A percentile compares a stretch with the other conserved stretches of the same genome.
Conservation (phyloP, 352 stramenopile species). For the Elongisporangium undulatum region DNA sequence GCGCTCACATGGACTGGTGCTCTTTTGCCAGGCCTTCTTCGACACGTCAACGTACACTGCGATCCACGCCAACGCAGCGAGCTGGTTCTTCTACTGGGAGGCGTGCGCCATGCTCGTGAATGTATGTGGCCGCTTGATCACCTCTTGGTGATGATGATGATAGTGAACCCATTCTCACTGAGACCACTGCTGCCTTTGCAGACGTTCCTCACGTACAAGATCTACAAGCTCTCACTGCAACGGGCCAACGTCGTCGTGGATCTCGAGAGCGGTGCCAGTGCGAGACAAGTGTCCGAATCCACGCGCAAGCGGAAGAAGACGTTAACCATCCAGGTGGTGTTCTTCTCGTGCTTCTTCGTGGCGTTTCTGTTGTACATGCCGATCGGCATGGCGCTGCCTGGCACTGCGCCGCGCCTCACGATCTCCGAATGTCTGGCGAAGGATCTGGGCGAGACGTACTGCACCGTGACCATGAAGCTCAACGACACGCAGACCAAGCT, state of each 20-base stretch:
- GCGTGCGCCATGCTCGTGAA: slow-evolving; percentile 44
- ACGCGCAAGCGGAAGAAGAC: slow-evolving; percentile 32
- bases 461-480: slow-evolving; percentile 42
- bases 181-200: slow-evolving; percentile 7
- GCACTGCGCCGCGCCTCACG: slow-evolving; percentile 21
- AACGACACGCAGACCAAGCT: slow-evolving; percentile 65
- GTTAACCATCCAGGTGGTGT: slow-evolving; percentile 31
- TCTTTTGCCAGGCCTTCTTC: slow-evolving; percentile 33
- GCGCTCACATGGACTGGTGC: neutral
- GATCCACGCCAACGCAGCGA: slow-evolving; percentile 36
- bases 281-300: slow-evolving; percentile 5
- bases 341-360: slow-evolving; percentile 46
- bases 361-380: slow-evolving; percentile 63
- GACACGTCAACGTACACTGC: slow-evolving; percentile 38
- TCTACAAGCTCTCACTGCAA: slow-evolving; percentile 30
- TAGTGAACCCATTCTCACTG: neutral
- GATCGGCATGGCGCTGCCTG: slow-evolving; percentile 23
- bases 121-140: slow-evolving; percentile 16
- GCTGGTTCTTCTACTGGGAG: slow-evolving; percentile 60
- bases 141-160: neutral
- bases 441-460: slow-evolving; percentile 54
- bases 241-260: slow-evolving; percentile 20
- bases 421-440: slow-evolving; percentile 50
- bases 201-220: slow-evolving; percentile 45
- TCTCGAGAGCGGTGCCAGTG: slow-evolving; percentile 16